A percentile compares a stretch with the other conserved stretches of the same genome.
These are phyloP conservation scores for Saccharomyces hybrid DNA, from an alignment of 1,139 yeast genomes.

Conservation along the genomic window DNA sequence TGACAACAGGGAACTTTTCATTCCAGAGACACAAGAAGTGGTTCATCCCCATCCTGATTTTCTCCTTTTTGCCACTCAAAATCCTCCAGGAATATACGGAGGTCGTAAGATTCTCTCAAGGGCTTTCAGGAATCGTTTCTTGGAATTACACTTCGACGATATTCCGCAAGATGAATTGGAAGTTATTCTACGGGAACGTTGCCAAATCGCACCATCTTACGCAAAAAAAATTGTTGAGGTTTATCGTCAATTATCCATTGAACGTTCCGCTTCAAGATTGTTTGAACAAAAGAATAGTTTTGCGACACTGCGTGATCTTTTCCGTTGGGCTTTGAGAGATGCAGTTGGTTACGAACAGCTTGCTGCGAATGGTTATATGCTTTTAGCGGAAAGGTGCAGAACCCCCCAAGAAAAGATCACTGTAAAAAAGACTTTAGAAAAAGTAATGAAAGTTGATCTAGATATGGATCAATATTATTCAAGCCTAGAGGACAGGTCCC, in stretches of 20 bases:
- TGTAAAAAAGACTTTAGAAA: slow-evolving; percentile 69
- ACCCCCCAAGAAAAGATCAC: slow-evolving; percentile 64
- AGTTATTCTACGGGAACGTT: slow-evolving; percentile 75
- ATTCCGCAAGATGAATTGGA: slow-evolving; percentile 95
- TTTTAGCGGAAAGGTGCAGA: slow-evolving; percentile 91
- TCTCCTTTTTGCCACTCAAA: slow-evolving; percentile 96
- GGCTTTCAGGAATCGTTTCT: slow-evolving; percentile 91
- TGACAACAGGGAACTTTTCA: slow-evolving; percentile 88
- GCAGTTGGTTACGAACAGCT: slow-evolving; percentile 92
- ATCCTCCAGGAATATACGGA: slow-evolving; percentile 96
- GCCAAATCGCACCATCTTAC: slow-evolving; percentile 91
- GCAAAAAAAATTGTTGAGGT: slow-evolving; percentile 91
- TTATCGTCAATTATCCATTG: slow-evolving; percentile 72
- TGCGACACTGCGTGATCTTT: slow-evolving; percentile 92
- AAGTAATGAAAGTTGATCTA: slow-evolving; percentile 79
- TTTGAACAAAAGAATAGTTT: slow-evolving; percentile 93
- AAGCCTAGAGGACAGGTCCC: slow-evolving; percentile 29
- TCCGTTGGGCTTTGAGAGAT: slow-evolving; percentile 93
- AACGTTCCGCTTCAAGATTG: slow-evolving; percentile 78
- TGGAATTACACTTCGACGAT: slow-evolving; percentile 93
- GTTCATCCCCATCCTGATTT: slow-evolving; percentile 95
- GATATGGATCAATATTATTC: slow-evolving; percentile 56
- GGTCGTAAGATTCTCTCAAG: slow-evolving; percentile 90
- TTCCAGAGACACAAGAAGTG: slow-evolving; percentile 94
- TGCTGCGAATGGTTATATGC: slow-evolving; percentile 92